These are phyloP conservation scores for Ramichloridium luteum DNA, from an alignment of 2,329 filamentous ascomycete genomes.

Conservation along the genomic window DNA sequence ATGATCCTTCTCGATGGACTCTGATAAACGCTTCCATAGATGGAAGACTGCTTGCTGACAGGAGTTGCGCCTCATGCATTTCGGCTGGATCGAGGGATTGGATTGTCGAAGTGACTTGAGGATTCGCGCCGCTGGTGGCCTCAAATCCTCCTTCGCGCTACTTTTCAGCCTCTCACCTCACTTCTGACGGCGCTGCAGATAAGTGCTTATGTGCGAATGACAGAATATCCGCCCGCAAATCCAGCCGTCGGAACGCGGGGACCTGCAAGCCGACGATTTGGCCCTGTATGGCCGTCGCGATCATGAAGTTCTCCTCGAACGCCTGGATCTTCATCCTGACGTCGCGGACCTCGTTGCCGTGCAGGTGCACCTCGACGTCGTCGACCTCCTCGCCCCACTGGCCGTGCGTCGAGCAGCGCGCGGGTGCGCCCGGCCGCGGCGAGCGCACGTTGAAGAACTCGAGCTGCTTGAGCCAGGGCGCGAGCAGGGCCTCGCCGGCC, in stretches of 20 bases:
- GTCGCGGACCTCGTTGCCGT: slow-evolving; percentile 36
- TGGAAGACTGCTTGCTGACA: too few relatives aligned
- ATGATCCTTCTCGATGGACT: too few relatives aligned
- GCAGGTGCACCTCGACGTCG: slow-evolving; percentile 40
- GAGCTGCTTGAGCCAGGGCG: slow-evolving; percentile 57
- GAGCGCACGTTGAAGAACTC: slow-evolving; percentile 55
- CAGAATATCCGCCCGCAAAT: slow-evolving; percentile 21
- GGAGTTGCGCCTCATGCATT: too few relatives aligned
- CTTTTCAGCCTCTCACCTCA: too few relatives aligned
- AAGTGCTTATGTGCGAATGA: slow-evolving; percentile 17
- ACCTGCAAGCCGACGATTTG: slow-evolving; percentile 19
- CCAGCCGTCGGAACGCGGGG: slow-evolving; percentile 21
- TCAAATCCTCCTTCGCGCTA: too few relatives aligned
- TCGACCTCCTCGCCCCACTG: slow-evolving; percentile 35
- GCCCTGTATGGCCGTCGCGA: slow-evolving; percentile 42
- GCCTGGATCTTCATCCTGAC: slow-evolving; percentile 46
- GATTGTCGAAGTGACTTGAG: too few relatives aligned
- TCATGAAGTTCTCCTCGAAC: slow-evolving; percentile 47
- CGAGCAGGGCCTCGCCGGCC: slow-evolving; percentile 64
- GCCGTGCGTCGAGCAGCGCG: slow-evolving; percentile 33
- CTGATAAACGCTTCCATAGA: too few relatives aligned
- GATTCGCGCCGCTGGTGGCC: neutral
- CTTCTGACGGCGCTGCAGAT: slow-evolving; percentile 11
- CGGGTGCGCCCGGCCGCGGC: slow-evolving; percentile 34
- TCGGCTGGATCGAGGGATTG: too few relatives aligned